phyloP scores from a whole-genome alignment of 148 eudicot species.

The Dysphania ambrosioides region DNA sequence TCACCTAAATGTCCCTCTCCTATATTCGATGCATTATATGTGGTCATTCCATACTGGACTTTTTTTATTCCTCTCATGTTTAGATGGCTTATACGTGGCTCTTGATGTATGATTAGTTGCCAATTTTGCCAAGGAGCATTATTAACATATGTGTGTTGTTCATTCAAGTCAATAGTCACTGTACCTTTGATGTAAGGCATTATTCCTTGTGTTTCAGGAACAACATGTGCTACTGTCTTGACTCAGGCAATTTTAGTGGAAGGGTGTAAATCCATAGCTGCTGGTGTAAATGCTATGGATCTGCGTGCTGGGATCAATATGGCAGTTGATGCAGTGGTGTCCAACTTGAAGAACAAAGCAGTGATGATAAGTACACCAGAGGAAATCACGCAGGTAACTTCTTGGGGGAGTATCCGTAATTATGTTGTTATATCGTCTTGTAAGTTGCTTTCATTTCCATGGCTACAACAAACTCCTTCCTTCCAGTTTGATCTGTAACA shows the following conservation, averaged over 20 bases:
- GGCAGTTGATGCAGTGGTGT: slow-evolving; percentile 85
- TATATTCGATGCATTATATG: too few relatives aligned
- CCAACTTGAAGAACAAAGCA: slow-evolving; percentile 74
- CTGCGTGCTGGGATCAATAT: slow-evolving; percentile 82
- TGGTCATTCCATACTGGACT: background rate
- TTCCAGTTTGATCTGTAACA: background rate
- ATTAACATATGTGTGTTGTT: background rate
- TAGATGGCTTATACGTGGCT: background rate
- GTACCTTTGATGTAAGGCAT: slow-evolving; percentile 10
- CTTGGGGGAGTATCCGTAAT: background rate
- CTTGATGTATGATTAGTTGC: background rate
- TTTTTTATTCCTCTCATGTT: background rate
- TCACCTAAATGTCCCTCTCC: too few relatives aligned
- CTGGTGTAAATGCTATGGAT: slow-evolving; percentile 93
- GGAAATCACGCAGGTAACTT: slow-evolving; percentile 83
- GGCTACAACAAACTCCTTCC: slow-evolving; percentile 1
- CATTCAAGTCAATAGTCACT: background rate
- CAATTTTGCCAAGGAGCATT: background rate
- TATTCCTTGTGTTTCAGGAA: slow-evolving; percentile 48
- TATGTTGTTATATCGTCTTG: background rate
- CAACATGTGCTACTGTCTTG: slow-evolving; percentile 95
- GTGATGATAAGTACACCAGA: slow-evolving; percentile 93
- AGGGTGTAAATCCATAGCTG: slow-evolving; percentile 89
- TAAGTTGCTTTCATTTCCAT: background rate
- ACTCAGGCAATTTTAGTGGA: slow-evolving; percentile 87